Percentiles rank a stretch among this genome's conserved stretches.
Evolutionary conservation across 2,329 filamentous ascomycete genomes (phyloP).

Genomic region (Biscogniauxia sp.): DNA sequence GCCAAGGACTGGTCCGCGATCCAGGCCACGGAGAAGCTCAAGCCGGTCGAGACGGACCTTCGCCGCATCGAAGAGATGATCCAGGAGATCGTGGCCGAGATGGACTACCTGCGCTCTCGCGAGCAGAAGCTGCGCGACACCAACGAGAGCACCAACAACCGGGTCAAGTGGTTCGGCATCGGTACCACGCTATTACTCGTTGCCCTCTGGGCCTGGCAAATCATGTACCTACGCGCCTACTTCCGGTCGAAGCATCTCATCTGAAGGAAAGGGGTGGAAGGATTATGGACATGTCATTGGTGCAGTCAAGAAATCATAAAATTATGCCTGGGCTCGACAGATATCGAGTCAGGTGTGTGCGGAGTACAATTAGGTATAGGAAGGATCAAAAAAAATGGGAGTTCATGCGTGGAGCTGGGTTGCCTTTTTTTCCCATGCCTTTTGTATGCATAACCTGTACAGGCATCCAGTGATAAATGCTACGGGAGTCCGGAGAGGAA

Average conservation of each 20-base stretch:
- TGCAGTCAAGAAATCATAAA: conserved; percentile 11
- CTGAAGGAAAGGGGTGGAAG: conserved; percentile 13
- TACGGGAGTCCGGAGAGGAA: conserved; percentile 21
- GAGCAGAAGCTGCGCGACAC: conserved; percentile 97
- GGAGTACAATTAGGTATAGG: not conserved
- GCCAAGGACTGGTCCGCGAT: conserved; percentile 98
- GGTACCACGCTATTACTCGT: conserved; percentile 89
- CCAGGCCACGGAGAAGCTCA: conserved; percentile 94
- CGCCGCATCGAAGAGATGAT: conserved; percentile 90
- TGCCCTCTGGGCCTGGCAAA: conserved; percentile 91
- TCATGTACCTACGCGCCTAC: conserved; percentile 95
- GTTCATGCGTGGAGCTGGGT: conserved; percentile 16
- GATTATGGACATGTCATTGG: not conserved
- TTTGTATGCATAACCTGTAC: conserved; percentile 33
- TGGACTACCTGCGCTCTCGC: conserved; percentile 88
- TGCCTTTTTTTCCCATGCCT: conserved; percentile 21
- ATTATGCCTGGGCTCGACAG: not conserved
- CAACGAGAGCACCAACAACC: conserved; percentile 98
- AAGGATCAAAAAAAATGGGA: conserved; percentile 10
- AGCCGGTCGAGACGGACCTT: conserved; percentile 93
- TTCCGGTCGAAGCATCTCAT: conserved; percentile 64
- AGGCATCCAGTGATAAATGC: conserved; percentile 20
- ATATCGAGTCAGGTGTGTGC: too few species aligned
- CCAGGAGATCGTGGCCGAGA: conserved; percentile 82
- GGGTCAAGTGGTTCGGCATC: conserved; percentile 98